Conservation (phyloP, 1,284 basidiomycete species). For the Leccinum fallax region DNA sequence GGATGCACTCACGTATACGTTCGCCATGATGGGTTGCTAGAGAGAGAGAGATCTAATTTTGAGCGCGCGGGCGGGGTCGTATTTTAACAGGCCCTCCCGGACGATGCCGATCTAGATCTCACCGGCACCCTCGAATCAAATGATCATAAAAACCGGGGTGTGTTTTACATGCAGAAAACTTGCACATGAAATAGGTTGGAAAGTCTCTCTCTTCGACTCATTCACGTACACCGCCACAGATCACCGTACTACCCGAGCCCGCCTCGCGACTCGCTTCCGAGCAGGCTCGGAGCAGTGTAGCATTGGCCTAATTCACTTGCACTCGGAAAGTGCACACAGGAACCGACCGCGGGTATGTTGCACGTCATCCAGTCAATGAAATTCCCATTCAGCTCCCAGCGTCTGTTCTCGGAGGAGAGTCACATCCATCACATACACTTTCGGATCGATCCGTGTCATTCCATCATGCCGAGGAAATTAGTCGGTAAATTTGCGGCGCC, state of each 20-base stretch:
- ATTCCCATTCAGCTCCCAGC: background rate
- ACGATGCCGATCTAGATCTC: constrained; percentile 26
- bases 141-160: background rate
- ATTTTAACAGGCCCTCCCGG: constrained; percentile 14
- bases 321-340: background rate
- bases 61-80: background rate
- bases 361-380: background rate
- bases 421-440: constrained; percentile 18
- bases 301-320: background rate
- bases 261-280: background rate
- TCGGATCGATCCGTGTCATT: constrained; percentile 25
- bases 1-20: constrained; percentile 43
- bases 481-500: constrained; percentile 4
- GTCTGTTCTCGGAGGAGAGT: background rate
- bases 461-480: constrained; percentile 11
- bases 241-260: background rate
- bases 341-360: background rate
- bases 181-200: constrained; percentile 11
- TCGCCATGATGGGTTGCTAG: constrained; percentile 37
- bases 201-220: background rate
- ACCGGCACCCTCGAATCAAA: constrained; percentile 12
- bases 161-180: constrained; percentile 9
- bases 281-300: no score
- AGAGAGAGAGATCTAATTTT: constrained; percentile 4
- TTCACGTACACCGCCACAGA: background rate